A percentile compares a stretch with the other conserved stretches of the same genome.
Evolutionary conservation across 257 asterid genomes (phyloP).

Genomic region (Ilex asprella): DNA sequence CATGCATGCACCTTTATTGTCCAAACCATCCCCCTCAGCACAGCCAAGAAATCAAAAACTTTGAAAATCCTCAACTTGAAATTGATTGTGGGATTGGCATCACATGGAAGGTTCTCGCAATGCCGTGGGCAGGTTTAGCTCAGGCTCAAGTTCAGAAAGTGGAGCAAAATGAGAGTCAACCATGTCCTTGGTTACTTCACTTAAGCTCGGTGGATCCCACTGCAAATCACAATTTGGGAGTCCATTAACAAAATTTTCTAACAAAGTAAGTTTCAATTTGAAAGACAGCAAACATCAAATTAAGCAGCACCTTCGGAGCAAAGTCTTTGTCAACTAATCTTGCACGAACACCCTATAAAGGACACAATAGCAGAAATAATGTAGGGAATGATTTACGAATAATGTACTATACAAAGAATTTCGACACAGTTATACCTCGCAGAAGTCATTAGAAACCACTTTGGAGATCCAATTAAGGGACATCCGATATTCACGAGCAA

Average conservation of each 20-base stretch:
- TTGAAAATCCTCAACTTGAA: no score
- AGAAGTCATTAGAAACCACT: constrained; percentile 52
- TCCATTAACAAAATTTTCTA: background rate
- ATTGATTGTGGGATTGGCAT: constrained; percentile 1
- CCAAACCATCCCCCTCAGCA: no score
- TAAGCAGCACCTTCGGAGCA: constrained; percentile 68
- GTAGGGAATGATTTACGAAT: constrained; percentile 1
- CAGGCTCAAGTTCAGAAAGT: constrained; percentile 59
- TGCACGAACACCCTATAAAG: constrained; percentile 80
- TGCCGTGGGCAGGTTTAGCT: constrained; percentile 67
- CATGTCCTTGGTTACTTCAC: constrained; percentile 74
- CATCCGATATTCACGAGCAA: constrained; percentile 71
- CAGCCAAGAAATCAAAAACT: no score
- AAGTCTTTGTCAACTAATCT: constrained; percentile 92
- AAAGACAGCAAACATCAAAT: background rate
- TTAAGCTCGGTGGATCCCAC: constrained; percentile 74
- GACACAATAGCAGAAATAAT: background rate
- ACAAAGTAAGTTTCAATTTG: background rate
- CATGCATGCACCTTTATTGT: no score
- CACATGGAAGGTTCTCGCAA: constrained; percentile 84
- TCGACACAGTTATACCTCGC: constrained; percentile 47
- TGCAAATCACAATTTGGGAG: constrained; percentile 18
- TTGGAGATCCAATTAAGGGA: constrained; percentile 68
- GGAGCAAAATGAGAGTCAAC: constrained; percentile 52
- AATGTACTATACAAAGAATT: background rate